A percentile compares a stretch with the other conserved stretches of the same genome.
These are phyloP conservation scores for Porogramme epimiltina DNA, from an alignment of 1,284 basidiomycete species.

Conservation along the genomic window DNA sequence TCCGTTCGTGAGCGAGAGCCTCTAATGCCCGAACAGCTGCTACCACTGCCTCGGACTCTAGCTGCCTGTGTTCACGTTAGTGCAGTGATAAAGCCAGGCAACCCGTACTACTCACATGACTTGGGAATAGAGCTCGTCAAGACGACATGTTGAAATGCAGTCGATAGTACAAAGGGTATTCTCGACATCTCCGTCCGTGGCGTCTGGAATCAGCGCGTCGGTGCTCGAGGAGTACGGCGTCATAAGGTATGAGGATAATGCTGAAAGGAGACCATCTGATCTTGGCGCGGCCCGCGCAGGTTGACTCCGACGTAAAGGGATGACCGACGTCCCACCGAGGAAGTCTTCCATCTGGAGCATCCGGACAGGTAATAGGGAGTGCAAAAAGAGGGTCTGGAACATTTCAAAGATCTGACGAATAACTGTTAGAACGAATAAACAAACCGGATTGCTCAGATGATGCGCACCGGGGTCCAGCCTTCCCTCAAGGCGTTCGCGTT, in stretches of 20 bases:
- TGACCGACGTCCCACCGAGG: conserved; percentile 84
- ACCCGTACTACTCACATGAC: conserved; percentile 66
- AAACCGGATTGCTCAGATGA: too few relatives aligned
- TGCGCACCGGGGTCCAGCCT: conserved; percentile 85
- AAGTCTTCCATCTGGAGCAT: conserved; percentile 99
- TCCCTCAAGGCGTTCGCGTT: conserved; percentile 94
- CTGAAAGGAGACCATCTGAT: conserved; percentile 89
- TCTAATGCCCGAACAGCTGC: conserved; percentile 88
- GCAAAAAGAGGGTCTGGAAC: conserved; percentile 94
- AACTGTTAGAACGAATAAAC: not conserved
- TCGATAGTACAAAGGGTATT: conserved; percentile 95
- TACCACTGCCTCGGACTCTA: conserved; percentile 78
- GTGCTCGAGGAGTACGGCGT: conserved; percentile 84
- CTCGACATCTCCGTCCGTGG: conserved; percentile 89
- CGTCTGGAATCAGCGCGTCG: conserved; percentile 78
- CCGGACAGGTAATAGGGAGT: conserved; percentile 84
- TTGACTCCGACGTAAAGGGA: conserved; percentile 80
- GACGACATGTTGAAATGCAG: conserved; percentile 90
- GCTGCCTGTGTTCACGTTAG: conserved; percentile 48
- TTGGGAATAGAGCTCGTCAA: conserved; percentile 94
- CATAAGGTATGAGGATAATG: conserved; percentile 95
- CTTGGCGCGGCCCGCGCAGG: conserved; percentile 68
- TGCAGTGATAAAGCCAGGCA: conserved; percentile 1
- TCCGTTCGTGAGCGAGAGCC: conserved; percentile 85
- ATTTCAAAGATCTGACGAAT: conserved; percentile 88